phyloP scores from a whole-genome alignment of 352 stramenopile genomes.

The Pythium sp. region DNA sequence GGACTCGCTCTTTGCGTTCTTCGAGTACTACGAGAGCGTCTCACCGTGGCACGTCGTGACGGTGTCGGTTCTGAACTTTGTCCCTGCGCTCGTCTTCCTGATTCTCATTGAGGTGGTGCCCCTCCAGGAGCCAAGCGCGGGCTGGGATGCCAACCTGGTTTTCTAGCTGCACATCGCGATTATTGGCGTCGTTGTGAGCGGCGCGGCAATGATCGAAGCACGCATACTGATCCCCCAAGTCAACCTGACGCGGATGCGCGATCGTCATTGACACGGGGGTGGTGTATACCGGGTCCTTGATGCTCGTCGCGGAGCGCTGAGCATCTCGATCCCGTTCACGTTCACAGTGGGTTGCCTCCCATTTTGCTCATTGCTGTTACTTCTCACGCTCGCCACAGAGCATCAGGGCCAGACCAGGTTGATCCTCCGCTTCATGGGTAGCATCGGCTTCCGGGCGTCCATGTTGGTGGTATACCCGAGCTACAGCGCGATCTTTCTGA shows the following conservation, averaged over 20 bases:
- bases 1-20: too few species aligned
- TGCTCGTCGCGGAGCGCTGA: not conserved
- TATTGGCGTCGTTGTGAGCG: not conserved
- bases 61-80: too few species aligned
- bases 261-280: not conserved
- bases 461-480: not conserved
- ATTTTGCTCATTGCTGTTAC: not conserved
- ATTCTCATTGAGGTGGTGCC: too few species aligned
- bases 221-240: not conserved
- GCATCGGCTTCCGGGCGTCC: not conserved
- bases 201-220: too few species aligned
- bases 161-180: too few species aligned
- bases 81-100: too few species aligned
- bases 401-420: too few species aligned
- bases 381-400: not conserved
- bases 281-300: not conserved
- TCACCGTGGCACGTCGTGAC: too few species aligned
- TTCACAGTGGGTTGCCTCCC: not conserved
- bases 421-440: not conserved
- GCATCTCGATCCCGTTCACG: not conserved
- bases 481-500: constrained; percentile 4
- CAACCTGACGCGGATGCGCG: not conserved
- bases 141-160: too few species aligned
- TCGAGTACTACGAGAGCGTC: too few species aligned
- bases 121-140: too few species aligned